phyloP scores from a whole-genome alignment of 2,329 filamentous ascomycete species.

The Eutypella sp. region DNA sequence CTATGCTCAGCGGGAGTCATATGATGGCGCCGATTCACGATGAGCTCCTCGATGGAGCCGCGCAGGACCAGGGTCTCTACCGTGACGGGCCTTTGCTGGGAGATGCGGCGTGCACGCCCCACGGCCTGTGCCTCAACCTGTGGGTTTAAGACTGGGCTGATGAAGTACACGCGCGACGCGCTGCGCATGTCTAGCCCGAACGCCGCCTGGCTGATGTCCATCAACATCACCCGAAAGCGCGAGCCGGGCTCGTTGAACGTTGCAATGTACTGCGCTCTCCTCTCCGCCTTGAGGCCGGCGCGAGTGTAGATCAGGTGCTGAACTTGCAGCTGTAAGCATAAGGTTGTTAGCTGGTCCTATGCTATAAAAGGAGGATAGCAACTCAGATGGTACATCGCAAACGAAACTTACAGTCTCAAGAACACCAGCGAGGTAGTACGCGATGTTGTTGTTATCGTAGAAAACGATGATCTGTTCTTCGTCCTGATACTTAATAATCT shows the following conservation, averaged over 20 bases:
- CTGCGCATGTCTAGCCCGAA: constrained; percentile 81
- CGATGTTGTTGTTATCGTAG: constrained; percentile 83
- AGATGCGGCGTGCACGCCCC: constrained; percentile 83
- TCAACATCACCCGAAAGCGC: constrained; percentile 74
- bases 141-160: constrained; percentile 82
- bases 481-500: constrained; percentile 61
- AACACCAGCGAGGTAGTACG: constrained; percentile 78
- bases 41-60: constrained; percentile 79
- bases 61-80: constrained; percentile 82
- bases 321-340: constrained; percentile 42
- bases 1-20: constrained; percentile 68
- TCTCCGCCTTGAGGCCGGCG: constrained; percentile 48
- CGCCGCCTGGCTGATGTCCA: constrained; percentile 87
- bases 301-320: constrained; percentile 64
- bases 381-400: not conserved
- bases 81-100: constrained; percentile 70
- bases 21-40: constrained; percentile 65
- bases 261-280: constrained; percentile 70
- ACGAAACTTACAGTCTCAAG: constrained; percentile 61
- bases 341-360: too few relatives aligned
- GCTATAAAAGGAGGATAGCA: too few relatives aligned
- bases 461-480: constrained; percentile 87
- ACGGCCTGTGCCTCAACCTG: constrained; percentile 86
- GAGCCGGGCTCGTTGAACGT: constrained; percentile 67
- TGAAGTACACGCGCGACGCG: constrained; percentile 82